Conservation (phyloP, 371 early-diverging fungal genomes). For the Vairimorpha necatrix region DNA sequence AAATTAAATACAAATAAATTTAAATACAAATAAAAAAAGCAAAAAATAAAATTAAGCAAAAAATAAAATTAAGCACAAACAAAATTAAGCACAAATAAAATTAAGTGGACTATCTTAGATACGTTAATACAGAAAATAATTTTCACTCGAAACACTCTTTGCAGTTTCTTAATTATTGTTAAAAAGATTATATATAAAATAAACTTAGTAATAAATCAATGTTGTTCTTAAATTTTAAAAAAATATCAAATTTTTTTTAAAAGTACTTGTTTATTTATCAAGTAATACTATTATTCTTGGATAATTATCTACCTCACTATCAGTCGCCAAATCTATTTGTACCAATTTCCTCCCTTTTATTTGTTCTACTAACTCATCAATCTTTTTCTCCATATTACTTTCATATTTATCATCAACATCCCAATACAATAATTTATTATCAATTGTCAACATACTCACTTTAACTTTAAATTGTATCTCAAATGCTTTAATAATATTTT, state of each 20-base stretch:
- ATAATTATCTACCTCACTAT: conserved; percentile 22
- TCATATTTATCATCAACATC: conserved; percentile 40
- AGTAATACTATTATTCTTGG: not conserved
- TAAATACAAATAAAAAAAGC: not conserved
- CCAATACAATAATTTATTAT: conserved; percentile 74
- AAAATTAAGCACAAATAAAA: too few species aligned
- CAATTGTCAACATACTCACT: conserved; percentile 84
- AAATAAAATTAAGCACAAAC: too few species aligned
- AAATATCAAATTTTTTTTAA: not conserved
- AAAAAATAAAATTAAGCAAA: not conserved
- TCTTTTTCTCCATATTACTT: conserved; percentile 39
- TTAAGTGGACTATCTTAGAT: too few species aligned
- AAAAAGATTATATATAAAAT: too few species aligned
- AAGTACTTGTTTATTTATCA: not conserved
- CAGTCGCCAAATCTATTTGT: conserved; percentile 33
- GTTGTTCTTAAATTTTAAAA: not conserved
- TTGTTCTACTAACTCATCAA: conserved; percentile 38
- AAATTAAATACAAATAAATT: not conserved
- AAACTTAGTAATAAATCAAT: too few species aligned
- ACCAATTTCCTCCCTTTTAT: conserved; percentile 34
- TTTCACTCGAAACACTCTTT: too few species aligned
- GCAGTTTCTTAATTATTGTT: too few species aligned
- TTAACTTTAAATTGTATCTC: conserved; percentile 74
- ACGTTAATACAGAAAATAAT: too few species aligned
- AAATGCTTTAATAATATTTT: conserved; percentile 79